Conservation (phyloP, 2,329 filamentous ascomycete species). For the Aspergillus bombycis region DNA sequence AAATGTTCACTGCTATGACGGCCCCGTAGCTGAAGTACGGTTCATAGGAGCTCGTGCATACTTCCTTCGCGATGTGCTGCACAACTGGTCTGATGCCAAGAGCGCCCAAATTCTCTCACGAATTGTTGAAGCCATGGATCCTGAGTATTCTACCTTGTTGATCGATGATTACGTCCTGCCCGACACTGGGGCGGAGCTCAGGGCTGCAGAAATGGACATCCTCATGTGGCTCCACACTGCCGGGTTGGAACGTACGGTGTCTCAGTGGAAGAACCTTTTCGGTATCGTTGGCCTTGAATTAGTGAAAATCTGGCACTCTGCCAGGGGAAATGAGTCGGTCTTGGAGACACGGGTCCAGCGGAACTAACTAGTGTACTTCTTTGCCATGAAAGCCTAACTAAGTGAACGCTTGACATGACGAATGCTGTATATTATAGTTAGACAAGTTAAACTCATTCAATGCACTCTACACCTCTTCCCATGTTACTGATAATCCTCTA, state of each 20-base stretch:
- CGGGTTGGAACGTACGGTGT: slow-evolving; percentile 41
- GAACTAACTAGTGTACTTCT: background rate
- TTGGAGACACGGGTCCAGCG: background rate
- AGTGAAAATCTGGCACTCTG: slow-evolving; percentile 15
- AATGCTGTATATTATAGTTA: too few species aligned
- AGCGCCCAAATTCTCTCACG: slow-evolving; percentile 29
- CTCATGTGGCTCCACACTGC: slow-evolving; percentile 44
- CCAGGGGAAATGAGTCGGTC: background rate
- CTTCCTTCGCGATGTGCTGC: slow-evolving; percentile 35
- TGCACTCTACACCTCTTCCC: too few species aligned
- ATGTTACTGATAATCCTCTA: too few species aligned
- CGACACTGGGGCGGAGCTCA: slow-evolving; percentile 32
- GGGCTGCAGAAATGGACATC: slow-evolving; percentile 41
- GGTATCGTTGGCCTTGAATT: slow-evolving; percentile 35
- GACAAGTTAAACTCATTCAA: too few species aligned
- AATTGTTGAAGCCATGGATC: slow-evolving; percentile 37
- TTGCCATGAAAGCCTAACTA: too few species aligned
- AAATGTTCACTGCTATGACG: background rate
- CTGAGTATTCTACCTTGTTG: slow-evolving; percentile 44
- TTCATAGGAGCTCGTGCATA: slow-evolving; percentile 35
- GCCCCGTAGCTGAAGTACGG: too few species aligned
- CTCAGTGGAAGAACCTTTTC: slow-evolving; percentile 39
- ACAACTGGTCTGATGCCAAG: slow-evolving; percentile 36
- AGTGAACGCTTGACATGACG: too few species aligned
- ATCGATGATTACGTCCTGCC: slow-evolving; percentile 48